Base-by-base conservation (phyloP, 495 filamentous ascomycete genomes). In the Apodospora peruviana region DNA sequence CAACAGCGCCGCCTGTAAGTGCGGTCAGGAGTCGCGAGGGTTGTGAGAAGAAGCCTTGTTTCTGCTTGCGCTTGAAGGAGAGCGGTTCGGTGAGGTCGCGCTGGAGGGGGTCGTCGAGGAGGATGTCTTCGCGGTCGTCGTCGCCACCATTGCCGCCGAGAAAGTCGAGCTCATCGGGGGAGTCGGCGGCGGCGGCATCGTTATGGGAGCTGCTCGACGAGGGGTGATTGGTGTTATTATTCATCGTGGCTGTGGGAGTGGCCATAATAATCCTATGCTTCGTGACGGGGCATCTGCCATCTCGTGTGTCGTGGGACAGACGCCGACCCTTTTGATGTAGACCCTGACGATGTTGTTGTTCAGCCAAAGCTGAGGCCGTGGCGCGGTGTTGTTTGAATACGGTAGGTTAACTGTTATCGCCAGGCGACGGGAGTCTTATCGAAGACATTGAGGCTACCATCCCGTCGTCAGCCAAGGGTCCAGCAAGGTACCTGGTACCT, bases 11-110 rank as follows among this genome's bases (percentile, higher is more conserved):
- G 43, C 71, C 71, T 73, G 80, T 68, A 81, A 81, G 56, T 57
- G 80, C 51, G 75, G 77, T 60, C 79, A 67, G 51, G 64, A 83
- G 64, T 73, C 85, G 61, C 63, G 69, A 43, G 62, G 75, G 54
- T 55, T 73, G 59, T 16, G 68, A 68, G 52, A 75, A 59, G 18
- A 74, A 5, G 29, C 60, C 51, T 23, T 76, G 77, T 57, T 89
- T 90, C 56, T 82, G 80, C 60, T 88, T 90, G 55, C 86, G 83
- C 71, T 94, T 93, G 72, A 96, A 96, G 16, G 85, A 82, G 43
- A 90, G 75, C 2, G 87, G 86, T 50, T 59, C 74, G 61, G 62
- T 60, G 40, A 73, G 57, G 44, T 76, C 69, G 45, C 73, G 72
- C 40, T 64, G 61, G 14, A 82, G 65, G 35, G 78, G 71, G 62